Percentiles rank a stretch among this genome's conserved stretches.
These are phyloP conservation scores for Cryptococcus jaspeensis DNA, from an alignment of 1,284 basidiomycete genomes.

Conservation along the genomic window DNA sequence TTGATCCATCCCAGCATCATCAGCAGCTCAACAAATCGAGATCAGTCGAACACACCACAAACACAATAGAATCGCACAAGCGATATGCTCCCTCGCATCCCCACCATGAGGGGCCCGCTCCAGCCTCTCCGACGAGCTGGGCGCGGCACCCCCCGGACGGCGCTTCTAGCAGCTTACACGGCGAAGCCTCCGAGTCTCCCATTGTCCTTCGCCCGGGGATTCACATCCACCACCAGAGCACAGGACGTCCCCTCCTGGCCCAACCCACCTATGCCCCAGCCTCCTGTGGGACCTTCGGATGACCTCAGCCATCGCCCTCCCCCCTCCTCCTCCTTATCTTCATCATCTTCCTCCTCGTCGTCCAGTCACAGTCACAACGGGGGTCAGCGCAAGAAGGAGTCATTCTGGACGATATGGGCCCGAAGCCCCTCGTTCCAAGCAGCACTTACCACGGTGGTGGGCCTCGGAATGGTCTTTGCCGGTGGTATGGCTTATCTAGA, in stretches of 20 bases:
- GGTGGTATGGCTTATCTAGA: slow-evolving; percentile 65
- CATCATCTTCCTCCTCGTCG: background rate
- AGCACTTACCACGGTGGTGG: slow-evolving; percentile 48
- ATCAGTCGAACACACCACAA: too few relatives aligned
- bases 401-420: slow-evolving; percentile 39
- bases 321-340: background rate
- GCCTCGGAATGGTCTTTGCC: slow-evolving; percentile 44
- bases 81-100: too few relatives aligned
- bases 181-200: background rate
- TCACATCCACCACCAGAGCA: background rate
- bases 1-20: too few relatives aligned
- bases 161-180: too few relatives aligned
- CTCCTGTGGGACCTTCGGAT: slow-evolving; percentile 16
- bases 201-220: background rate
- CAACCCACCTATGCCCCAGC: slow-evolving; percentile 19
- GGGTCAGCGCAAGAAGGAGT: slow-evolving; percentile 6
- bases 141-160: too few relatives aligned
- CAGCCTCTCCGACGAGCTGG: too few relatives aligned
- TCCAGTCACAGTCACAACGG: background rate
- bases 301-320: background rate
- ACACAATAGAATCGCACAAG: too few relatives aligned
- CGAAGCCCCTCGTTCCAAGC: slow-evolving; percentile 46
- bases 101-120: too few relatives aligned
- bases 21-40: too few relatives aligned
- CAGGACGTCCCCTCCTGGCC: slow-evolving; percentile 18